Conservation (phyloP, 305 asterid species). For the Fraxinus paxiana region DNA sequence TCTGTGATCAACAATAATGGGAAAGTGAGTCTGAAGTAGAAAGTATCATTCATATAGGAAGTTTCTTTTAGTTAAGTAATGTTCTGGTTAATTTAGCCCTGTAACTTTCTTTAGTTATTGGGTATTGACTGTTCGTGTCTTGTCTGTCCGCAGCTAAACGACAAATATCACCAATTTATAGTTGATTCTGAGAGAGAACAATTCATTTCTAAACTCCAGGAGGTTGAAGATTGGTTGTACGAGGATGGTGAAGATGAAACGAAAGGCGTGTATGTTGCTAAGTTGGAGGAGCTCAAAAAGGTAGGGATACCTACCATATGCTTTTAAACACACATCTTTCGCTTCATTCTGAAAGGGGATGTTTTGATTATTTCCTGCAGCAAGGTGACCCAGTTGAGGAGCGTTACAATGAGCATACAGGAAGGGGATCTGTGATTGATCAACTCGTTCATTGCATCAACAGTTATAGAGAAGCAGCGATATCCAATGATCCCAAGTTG, state of each 20-base stretch:
- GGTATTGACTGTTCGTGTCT: background rate
- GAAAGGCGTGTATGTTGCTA: constrained; percentile 81
- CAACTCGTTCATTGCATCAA: constrained; percentile 57
- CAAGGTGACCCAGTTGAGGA: constrained; percentile 88
- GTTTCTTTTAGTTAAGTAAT: background rate
- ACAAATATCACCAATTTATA: constrained; percentile 62
- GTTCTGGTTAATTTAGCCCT: background rate
- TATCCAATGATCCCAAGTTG: constrained; percentile 63
- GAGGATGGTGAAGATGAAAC: constrained; percentile 97
- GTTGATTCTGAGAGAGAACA: constrained; percentile 71
- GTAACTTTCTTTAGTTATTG: background rate
- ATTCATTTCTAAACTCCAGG: constrained; percentile 63
- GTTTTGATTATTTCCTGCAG: constrained; percentile 37
- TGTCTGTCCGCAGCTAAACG: constrained; percentile 55
- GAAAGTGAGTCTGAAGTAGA: constrained; percentile 46
- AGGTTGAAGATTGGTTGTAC: constrained; percentile 87
- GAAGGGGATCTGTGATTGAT: constrained; percentile 68
- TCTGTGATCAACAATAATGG: constrained; percentile 24
- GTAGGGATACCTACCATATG: constrained; percentile 25
- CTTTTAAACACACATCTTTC: background rate
- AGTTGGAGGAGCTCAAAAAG: constrained; percentile 86
- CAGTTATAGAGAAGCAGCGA: constrained; percentile 76
- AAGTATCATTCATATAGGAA: constrained; percentile 10
- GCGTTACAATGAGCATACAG: constrained; percentile 69
- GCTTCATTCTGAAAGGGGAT: background rate